These are phyloP conservation scores for Helotiales sp. DNA, from an alignment of 2,329 filamentous ascomycete genomes.

Conservation along the genomic window DNA sequence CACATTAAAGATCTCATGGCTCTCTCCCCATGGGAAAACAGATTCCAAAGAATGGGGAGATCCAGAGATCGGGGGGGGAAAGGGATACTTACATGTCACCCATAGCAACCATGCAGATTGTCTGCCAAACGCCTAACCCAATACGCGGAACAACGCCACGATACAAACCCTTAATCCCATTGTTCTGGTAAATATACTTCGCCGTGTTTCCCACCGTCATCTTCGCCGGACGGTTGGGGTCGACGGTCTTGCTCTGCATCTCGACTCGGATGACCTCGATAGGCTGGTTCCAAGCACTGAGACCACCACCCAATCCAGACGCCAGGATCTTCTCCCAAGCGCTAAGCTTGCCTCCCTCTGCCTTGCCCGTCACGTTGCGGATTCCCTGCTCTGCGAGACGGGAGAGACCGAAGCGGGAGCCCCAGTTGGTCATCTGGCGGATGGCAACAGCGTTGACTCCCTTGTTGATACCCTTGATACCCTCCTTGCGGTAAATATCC, in stretches of 20 bases:
- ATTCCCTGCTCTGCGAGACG: conserved; percentile 91
- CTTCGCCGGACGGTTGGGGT: conserved; percentile 98
- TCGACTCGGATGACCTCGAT: conserved; percentile 99
- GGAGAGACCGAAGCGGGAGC: conserved; percentile 90
- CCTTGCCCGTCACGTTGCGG: conserved; percentile 77
- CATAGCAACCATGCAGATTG: conserved; percentile 98
- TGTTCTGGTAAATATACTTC: conserved; percentile 87
- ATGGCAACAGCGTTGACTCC: conserved; percentile 99
- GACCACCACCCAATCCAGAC: conserved; percentile 85
- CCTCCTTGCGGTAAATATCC: conserved; percentile 94
- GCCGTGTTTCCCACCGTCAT: conserved; percentile 90
- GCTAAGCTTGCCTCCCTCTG: conserved; percentile 76
- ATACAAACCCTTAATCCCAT: conserved; percentile 91
- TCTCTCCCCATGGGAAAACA: not conserved
- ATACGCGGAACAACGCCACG: conserved; percentile 93
- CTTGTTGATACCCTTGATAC: conserved; percentile 95
- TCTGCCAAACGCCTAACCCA: conserved; percentile 97
- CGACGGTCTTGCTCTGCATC: conserved; percentile 99
- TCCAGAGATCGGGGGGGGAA: conserved; percentile 9
- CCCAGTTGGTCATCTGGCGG: conserved; percentile 99
- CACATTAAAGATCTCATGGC: not conserved
- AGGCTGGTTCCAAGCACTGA: conserved; percentile 98
- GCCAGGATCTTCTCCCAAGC: conserved; percentile 88
- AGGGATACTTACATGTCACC: conserved; percentile 81
- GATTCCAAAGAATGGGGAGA: not conserved